Base-by-base conservation (phyloP, 805 yeast genomes). In the Ogataea pilisensis region DNA sequence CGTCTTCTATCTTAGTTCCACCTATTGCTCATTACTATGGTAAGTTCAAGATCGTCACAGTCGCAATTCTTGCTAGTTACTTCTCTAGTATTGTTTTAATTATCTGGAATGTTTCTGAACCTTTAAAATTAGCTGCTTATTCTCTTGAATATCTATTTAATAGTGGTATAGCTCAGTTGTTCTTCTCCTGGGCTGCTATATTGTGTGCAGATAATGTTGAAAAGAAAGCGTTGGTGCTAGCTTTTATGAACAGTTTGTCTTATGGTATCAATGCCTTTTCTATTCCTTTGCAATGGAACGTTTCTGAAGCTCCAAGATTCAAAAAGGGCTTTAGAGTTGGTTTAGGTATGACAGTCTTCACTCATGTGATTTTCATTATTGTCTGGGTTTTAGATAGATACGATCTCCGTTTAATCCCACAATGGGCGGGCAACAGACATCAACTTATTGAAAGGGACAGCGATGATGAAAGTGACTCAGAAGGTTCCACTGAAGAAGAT, bases 71-170 rank as follows among this genome's bases (percentile, higher is more conserved):
- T 13, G 22, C 34, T 1, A 46, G 48, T 6, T 46, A 43, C 19
- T 50, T 33, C 32, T 29, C 49, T 2, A 37, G 16, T 16, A 26
- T 38, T 27, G 16, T 51, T 4, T 58, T 75, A 35, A 65, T 77
- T 0, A 57, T 48, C 12, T 78, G 81, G 80, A 48, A 71, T 33
- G 66, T 76, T 24, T 75, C 77, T 2, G 55, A 49, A 11, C 73
- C 73, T 1, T 65, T 69, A 29, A 77, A 75, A 42, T 76, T 45
- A 48, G 41, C 41, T 44, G 49, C 49, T 7, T 51, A 31, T 19
- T 4, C 14, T 11, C 14, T 8, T 32, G 35, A 32, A 32, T 20
- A 11, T 4, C n/a, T 44, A 5, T 46, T 39, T 28, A 31, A 32
- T 17, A 36, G 34, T 39, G 56, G 56, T 12, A 25, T 52, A 19